Evolutionary conservation across 2,329 filamentous ascomycete genomes (phyloP), one percentile per base, ranked within the genome.

Genomic region (Aureobasidium sp.): DNA sequence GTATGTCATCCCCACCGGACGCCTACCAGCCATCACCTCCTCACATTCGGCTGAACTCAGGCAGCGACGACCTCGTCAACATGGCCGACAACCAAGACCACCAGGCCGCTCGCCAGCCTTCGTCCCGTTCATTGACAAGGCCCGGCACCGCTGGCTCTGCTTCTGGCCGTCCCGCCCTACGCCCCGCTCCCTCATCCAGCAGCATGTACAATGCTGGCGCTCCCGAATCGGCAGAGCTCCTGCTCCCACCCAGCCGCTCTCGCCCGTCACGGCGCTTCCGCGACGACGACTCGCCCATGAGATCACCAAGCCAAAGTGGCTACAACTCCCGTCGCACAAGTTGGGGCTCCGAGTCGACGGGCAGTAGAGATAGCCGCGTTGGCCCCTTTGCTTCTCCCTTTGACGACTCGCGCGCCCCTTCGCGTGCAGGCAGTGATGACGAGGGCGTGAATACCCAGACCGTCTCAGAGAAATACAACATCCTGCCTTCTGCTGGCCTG

Each of bases 391-490:
- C 70, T 23, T 80, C 79, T 58, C 84, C 83, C 0, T 87, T 85
- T 66, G 82, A 83, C 63, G 84, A 87, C 65, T 84, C 83, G 5
- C 76, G 80, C 66, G 78, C 81, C 13, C 81, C 82, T 2, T 87
- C 84, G 55, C 76, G 82, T 64, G 78, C 82, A 23, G 83, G 80
- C n/a, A 87, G 84, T 68, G 84, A 88, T 50, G 84, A 87, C 29
- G 82, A 86, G 23, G 78, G 80, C 68, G 75, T 88, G 59, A 89
- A 88, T 68, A 89, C 86, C 0, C 86, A 89, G 74, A 89, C 87
- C 1, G 87, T 89, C 3, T 84, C 85, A 17, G 85, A 88, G 69
- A 89, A 89, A 72, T 89, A 87, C 73, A 88, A 88, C 69, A 89
- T 90, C 59, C 78, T 84, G 70, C 86, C 87, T 0, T 86, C 84